Base-by-base conservation (phyloP, 1,284 basidiomycete species). In the Cutaneotrichosporon dermatis region DNA sequence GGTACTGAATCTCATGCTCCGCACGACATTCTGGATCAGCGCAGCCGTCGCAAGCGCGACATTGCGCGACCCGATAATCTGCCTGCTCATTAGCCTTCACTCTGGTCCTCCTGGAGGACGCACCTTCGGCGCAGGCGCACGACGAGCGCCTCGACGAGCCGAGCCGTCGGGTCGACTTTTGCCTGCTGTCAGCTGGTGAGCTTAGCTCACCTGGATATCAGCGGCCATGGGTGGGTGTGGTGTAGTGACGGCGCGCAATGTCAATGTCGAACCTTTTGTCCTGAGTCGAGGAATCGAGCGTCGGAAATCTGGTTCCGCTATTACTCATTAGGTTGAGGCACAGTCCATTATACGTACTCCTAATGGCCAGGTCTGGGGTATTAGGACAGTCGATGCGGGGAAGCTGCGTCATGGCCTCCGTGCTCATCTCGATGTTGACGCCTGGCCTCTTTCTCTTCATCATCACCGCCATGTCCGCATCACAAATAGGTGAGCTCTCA, bases 21-120 rank as follows among this genome's bases (percentile, higher is more conserved):
- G 86, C 8, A 98, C 88, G 58, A 98, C 89, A 70, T 92, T 89
- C 48, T 92, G 86, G 37, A 98, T 81, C 13, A 95, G 85, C 35
- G 90, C 83, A 2, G 93, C 83, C 0, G 94, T 97, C 71, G 96
- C 92, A 10, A 95, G 79, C 0, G 95, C 92, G 4, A 94, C 87
- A 62, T 88, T 85, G 60, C 89, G 84, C 34, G 92, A 93, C 50
- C 92, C 92, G 61, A 92, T 85, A 46, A 95, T 83, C 78, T 95
- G 91, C 66, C 92, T 77, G 53, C 4, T 5, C 34, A 55, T 56
- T 37, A 63, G 61, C 11, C n/a, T n/a, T 25, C 15, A 12, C 1
- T 4, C 13, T 16, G 10, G 58, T 11, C 33, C 12, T n/a, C n/a
- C n/a, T n/a, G n/a, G n/a, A 4, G 40, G 55, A 58, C 84, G 76